Evolutionary conservation across 306 rosid species (phyloP).

Genomic region (Argentina anserina): DNA sequence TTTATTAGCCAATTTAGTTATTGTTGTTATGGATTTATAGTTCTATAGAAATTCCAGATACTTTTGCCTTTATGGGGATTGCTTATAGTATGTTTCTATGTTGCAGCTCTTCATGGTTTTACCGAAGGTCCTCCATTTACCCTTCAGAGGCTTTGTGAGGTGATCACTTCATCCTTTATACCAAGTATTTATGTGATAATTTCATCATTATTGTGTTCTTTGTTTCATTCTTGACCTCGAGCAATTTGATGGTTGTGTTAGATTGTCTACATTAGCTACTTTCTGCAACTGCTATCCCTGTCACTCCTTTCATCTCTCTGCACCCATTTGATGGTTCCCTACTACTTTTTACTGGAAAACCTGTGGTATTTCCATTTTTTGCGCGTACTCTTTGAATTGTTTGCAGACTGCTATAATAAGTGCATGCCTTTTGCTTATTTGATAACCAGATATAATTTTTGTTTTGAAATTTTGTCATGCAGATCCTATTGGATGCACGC

Average conservation of each 20-base stretch:
- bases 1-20: neutral
- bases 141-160: slow-evolving; percentile 94
- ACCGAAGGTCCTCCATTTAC: slow-evolving; percentile 95
- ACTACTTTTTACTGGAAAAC: neutral
- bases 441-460: neutral
- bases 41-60: neutral
- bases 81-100: slow-evolving; percentile 22
- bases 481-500: slow-evolving; percentile 81
- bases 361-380: neutral
- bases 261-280: neutral
- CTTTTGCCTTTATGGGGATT: neutral
- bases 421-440: neutral
- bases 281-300: neutral
- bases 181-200: neutral
- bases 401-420: neutral
- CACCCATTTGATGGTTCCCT: neutral
- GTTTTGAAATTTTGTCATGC: slow-evolving; percentile 24
- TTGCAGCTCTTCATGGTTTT: slow-evolving; percentile 70
- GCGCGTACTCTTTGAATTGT: neutral
- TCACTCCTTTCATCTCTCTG: neutral
- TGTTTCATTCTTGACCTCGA: neutral
- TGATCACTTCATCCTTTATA: slow-evolving; percentile 15
- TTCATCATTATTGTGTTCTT: neutral
- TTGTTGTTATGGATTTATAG: neutral
- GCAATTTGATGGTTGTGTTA: neutral